A percentile compares a stretch with the other conserved stretches of the same genome.
These are phyloP conservation scores for Ogataea siamensis DNA, from an alignment of 805 yeast species.

Conservation along the genomic window DNA sequence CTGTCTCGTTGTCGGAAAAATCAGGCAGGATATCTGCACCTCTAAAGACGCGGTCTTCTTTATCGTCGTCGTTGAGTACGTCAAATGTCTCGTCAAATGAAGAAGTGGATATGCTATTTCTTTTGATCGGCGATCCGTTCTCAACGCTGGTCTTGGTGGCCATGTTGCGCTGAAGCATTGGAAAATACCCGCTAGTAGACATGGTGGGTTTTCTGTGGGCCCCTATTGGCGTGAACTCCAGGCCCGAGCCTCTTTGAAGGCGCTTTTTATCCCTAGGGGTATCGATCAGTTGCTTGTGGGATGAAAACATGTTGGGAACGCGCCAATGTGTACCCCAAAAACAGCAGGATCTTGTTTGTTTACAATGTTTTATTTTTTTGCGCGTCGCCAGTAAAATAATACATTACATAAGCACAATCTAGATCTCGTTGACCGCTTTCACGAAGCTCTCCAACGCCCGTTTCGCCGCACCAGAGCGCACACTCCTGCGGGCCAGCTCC, in stretches of 20 bases:
- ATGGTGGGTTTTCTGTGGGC: constrained; percentile 13
- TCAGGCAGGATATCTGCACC: constrained; percentile 31
- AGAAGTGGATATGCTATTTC: constrained; percentile 15
- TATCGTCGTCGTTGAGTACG: constrained; percentile 17
- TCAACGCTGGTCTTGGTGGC: constrained; percentile 18
- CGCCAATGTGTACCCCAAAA: constrained; percentile 6
- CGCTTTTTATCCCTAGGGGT: constrained; percentile 28
- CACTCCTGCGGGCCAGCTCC: constrained; percentile 63
- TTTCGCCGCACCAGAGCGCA: constrained; percentile 65
- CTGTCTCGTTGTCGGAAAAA: constrained; percentile 19
- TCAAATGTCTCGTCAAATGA: constrained; percentile 28
- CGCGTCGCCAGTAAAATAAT: constrained; percentile 7
- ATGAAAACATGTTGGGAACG: constrained; percentile 27
- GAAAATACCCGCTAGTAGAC: constrained; percentile 13
- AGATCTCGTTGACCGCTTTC: constrained; percentile 30
- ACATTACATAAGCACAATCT: constrained; percentile 6
- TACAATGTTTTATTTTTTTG: constrained; percentile 9
- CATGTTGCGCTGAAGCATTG: constrained; percentile 19
- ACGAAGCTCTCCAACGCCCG: constrained; percentile 56
- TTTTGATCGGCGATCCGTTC: constrained; percentile 18
- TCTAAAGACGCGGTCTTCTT: constrained; percentile 21
- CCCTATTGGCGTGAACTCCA: constrained; percentile 46
- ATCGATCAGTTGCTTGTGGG: constrained; percentile 29
- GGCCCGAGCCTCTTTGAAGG: constrained; percentile 20
- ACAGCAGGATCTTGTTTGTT: constrained; percentile 10